A percentile compares a stretch with the other conserved stretches of the same genome.
Conservation (phyloP, 1,284 basidiomycete species). For the Blastosporella zonata region DNA sequence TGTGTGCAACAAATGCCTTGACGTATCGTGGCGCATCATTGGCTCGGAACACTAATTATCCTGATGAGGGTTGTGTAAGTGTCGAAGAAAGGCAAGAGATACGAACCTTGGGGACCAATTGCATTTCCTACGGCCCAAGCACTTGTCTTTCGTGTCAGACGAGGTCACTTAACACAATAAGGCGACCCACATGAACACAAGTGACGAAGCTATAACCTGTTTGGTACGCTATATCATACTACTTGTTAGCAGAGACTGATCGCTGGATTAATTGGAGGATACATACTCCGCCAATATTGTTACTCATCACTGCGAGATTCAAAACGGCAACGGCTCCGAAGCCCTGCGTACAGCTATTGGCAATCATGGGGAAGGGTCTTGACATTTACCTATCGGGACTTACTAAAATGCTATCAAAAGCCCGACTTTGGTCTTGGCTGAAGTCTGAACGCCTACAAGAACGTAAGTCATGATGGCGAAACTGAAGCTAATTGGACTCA, state of each 20-base stretch:
- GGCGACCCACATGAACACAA: slow-evolving; percentile 39
- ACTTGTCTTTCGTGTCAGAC: slow-evolving; percentile 18
- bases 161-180: not conserved
- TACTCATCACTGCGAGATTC: slow-evolving; percentile 44
- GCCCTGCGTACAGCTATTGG: slow-evolving; percentile 40
- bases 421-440: slow-evolving; percentile 42
- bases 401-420: slow-evolving; percentile 50
- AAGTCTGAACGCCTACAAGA: slow-evolving; percentile 35
- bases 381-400: slow-evolving; percentile 14
- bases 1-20: slow-evolving; percentile 47
- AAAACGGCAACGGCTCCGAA: slow-evolving; percentile 42
- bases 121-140: slow-evolving; percentile 52
- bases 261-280: slow-evolving; percentile 29
- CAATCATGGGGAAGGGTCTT: not conserved
- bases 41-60: slow-evolving; percentile 38
- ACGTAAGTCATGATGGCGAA: not conserved
- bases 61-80: not conserved
- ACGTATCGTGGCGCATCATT: slow-evolving; percentile 47
- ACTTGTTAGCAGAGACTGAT: not conserved
- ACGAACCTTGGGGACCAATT: slow-evolving; percentile 42
- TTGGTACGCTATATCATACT: slow-evolving; percentile 36
- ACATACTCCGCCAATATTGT: slow-evolving; percentile 42
- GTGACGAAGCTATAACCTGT: slow-evolving; percentile 43
- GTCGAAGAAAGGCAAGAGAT: not conserved
- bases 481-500: slow-evolving; percentile 11